Conservation (phyloP, 768 basidiomycete species). For the Boletus pseudopeckii region DNA sequence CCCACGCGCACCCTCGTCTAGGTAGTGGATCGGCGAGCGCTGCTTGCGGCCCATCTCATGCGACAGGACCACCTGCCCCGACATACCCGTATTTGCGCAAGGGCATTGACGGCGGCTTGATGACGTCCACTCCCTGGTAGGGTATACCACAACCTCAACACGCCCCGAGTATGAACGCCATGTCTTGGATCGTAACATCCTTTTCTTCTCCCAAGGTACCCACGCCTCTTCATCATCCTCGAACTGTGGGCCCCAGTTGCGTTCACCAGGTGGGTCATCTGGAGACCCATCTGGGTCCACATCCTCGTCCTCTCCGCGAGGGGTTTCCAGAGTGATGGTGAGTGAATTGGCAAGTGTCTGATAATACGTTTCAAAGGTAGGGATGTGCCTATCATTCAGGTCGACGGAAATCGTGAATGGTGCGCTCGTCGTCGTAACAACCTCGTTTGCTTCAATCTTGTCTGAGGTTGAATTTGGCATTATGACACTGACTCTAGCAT, state of each 20-base stretch:
- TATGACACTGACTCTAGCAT: background rate
- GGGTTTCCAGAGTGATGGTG: background rate
- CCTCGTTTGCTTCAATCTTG: background rate
- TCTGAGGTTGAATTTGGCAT: slow-evolving; percentile 9
- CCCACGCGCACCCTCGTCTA: slow-evolving; percentile 14
- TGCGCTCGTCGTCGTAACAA: slow-evolving; percentile 8
- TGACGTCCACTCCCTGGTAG: background rate
- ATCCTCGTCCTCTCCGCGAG: background rate
- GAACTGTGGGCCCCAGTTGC: background rate
- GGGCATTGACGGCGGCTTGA: background rate
- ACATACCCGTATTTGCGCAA: background rate
- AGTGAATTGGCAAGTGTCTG: slow-evolving; percentile 7
- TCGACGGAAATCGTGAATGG: slow-evolving; percentile 3
- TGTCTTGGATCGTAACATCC: background rate
- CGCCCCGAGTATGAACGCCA: background rate
- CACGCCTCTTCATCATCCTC: slow-evolving; percentile 18
- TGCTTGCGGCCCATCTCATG: background rate
- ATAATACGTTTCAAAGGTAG: slow-evolving; percentile 15
- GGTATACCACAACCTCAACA: slow-evolving; percentile 1
- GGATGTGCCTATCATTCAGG: slow-evolving; percentile 1
- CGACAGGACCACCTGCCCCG: slow-evolving; percentile 5
- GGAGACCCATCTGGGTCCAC: background rate
- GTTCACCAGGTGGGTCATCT: background rate
- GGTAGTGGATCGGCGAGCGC: slow-evolving; percentile 13
- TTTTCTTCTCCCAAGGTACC: slow-evolving; percentile 17